Evolutionary conservation across 306 rosid genomes (phyloP).

Genomic region (Fragaria vesca): DNA sequence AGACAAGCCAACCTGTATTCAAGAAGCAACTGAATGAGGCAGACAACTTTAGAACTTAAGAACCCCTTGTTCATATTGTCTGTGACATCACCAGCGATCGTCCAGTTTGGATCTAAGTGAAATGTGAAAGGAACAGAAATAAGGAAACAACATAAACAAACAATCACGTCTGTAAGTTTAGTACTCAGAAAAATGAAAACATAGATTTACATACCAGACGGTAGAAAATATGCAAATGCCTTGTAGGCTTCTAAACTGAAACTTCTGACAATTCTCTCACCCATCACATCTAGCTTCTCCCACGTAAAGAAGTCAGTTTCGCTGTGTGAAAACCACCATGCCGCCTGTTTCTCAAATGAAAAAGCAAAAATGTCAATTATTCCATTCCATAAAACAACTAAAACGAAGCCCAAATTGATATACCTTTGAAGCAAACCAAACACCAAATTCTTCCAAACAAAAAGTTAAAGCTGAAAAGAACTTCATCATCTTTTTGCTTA

Average conservation of each 20-base stretch:
- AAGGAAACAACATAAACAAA: slow-evolving; percentile 3
- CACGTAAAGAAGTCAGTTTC: slow-evolving; percentile 44
- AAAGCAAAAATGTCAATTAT: slow-evolving; percentile 14
- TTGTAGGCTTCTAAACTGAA: slow-evolving; percentile 44
- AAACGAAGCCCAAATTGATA: slow-evolving; percentile 13
- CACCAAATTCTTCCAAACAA: slow-evolving; percentile 76
- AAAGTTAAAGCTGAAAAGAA: slow-evolving; percentile 34
- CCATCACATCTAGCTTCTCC: slow-evolving; percentile 42
- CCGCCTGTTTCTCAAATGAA: slow-evolving; percentile 59
- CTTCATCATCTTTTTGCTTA: slow-evolving; percentile 45
- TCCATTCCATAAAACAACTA: slow-evolving; percentile 23
- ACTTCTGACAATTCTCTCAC: slow-evolving; percentile 41
- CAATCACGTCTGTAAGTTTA: slow-evolving; percentile 9
- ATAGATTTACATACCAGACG: slow-evolving; percentile 43
- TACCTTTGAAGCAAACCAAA: slow-evolving; percentile 79
- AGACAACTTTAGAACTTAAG: slow-evolving; percentile 59
- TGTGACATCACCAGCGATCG: slow-evolving; percentile 40
- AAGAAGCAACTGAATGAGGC: slow-evolving; percentile 65
- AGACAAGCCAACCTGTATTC: slow-evolving; percentile 62
- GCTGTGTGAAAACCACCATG: slow-evolving; percentile 40
- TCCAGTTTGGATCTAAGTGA: slow-evolving; percentile 48
- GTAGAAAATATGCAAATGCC: slow-evolving; percentile 34
- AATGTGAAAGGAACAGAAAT: slow-evolving; percentile 1
- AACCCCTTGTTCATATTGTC: slow-evolving; percentile 42
- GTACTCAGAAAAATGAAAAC: not conserved